These are phyloP conservation scores for Kwoniella dendrophila DNA, from an alignment of 768 basidiomycete species.

Conservation along the genomic window DNA sequence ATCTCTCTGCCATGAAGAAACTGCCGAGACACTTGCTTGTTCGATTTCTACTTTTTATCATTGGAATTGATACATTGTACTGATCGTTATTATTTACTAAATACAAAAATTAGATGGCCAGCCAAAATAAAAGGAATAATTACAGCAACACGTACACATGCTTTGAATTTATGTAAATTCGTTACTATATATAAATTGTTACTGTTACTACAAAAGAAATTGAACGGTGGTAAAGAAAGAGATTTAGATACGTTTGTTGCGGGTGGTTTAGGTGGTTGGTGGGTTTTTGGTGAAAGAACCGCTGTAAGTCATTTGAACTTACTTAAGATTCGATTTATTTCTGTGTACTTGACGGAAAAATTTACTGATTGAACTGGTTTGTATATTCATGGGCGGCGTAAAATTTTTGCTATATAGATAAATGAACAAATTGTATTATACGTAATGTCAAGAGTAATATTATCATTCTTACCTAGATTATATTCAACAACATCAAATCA, in stretches of 20 bases:
- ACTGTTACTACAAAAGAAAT: slow-evolving; percentile 76
- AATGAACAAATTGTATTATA: slow-evolving; percentile 84
- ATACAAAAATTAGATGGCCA: slow-evolving; percentile 35
- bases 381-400: neutral
- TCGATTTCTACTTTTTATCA: neutral
- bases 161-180: slow-evolving; percentile 88
- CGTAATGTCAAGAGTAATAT: slow-evolving; percentile 86
- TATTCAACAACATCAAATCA: slow-evolving; percentile 42
- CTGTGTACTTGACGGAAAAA: neutral
- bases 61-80: neutral
- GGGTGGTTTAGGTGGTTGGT: slow-evolving; percentile 85
- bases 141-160: slow-evolving; percentile 85
- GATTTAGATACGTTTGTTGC: slow-evolving; percentile 85
- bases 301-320: slow-evolving; percentile 61
- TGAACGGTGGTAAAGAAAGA: slow-evolving; percentile 76
- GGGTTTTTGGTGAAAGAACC: slow-evolving; percentile 56
- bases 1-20: slow-evolving; percentile 20
- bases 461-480: slow-evolving; percentile 83
- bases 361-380: neutral
- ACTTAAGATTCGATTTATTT: slow-evolving; percentile 40
- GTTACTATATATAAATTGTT: slow-evolving; percentile 89
- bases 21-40: neutral
- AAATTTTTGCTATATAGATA: slow-evolving; percentile 34
- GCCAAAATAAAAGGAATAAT: slow-evolving; percentile 63
- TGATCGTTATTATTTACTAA: neutral